Percentiles rank a stretch among this genome's conserved stretches.
These are phyloP conservation scores for Picocystis salinarum DNA, from an alignment of 139 green algal genomes.

Conservation along the genomic window DNA sequence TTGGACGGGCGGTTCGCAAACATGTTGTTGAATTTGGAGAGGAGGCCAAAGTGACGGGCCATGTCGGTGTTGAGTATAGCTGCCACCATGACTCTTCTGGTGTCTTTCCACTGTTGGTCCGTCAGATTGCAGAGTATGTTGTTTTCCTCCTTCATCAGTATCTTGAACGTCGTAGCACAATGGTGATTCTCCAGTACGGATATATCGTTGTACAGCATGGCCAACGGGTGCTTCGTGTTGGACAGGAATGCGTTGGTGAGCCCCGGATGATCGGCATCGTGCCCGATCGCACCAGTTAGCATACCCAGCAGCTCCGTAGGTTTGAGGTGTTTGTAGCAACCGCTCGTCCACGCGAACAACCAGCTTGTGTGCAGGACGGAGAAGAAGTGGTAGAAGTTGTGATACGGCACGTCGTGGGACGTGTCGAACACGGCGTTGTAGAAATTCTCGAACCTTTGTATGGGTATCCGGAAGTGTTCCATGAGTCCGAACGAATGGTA, in stretches of 20 bases:
- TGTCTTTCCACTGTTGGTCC: conserved; percentile 1
- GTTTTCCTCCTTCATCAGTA: conserved; percentile 24
- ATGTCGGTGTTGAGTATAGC: conserved; percentile 45
- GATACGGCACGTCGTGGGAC: conserved; percentile 45
- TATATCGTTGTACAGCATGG: conserved; percentile 40
- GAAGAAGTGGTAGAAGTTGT: conserved; percentile 47
- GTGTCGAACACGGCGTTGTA: conserved; percentile 29
- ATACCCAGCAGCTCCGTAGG: conserved; percentile 28
- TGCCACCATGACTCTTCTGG: conserved; percentile 27
- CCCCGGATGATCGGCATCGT: conserved; percentile 45
- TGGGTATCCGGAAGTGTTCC: conserved; percentile 1
- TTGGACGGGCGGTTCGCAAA: too few species aligned
- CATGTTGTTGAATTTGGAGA: conserved; percentile 24
- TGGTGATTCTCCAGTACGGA: conserved; percentile 56
- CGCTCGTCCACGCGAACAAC: conserved; percentile 25
- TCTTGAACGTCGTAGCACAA: conserved; percentile 38
- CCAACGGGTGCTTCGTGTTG: conserved; percentile 17
- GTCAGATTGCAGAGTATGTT: conserved; percentile 13
- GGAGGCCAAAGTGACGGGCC: conserved; percentile 35
- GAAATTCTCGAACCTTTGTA: conserved; percentile 16
- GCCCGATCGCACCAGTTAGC: conserved; percentile 35
- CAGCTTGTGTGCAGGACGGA: conserved; percentile 42
- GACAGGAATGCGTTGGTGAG: conserved; percentile 37
- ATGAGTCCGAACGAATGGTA: background rate
- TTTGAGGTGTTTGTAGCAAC: conserved; percentile 12